phyloP scores from a whole-genome alignment of 1,139 yeast species.

The Geotrichum siamense region DNA sequence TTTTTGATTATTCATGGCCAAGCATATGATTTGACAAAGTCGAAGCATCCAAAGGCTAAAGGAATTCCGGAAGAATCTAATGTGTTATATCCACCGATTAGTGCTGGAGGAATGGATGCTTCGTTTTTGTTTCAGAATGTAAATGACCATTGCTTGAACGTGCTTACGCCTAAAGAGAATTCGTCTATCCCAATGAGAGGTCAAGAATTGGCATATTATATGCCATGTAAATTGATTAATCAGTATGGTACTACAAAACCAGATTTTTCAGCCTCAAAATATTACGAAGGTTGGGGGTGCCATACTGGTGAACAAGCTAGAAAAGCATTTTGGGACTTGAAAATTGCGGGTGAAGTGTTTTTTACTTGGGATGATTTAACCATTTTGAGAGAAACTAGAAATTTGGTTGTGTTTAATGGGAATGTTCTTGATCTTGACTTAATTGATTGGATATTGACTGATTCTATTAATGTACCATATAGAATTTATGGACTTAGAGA shows the following conservation, averaged over 20 bases:
- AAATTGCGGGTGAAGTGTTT: conserved; percentile 58
- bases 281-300: conserved; percentile 69
- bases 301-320: conserved; percentile 62
- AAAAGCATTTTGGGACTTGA: conserved; percentile 49
- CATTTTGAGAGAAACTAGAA: conserved; percentile 44
- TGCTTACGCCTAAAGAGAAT: conserved; percentile 38
- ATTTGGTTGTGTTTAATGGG: conserved; percentile 73
- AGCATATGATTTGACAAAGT: conserved; percentile 50
- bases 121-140: conserved; percentile 79
- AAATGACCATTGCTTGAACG: conserved; percentile 71
- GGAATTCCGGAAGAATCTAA: conserved; percentile 39
- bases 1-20: conserved; percentile 69
- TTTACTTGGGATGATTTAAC: conserved; percentile 75
- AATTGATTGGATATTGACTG: conserved; percentile 53
- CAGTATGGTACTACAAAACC: conserved; percentile 41
- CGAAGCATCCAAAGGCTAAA: conserved; percentile 20
- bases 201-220: conserved; percentile 74
- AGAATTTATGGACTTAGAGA: conserved; percentile 57
- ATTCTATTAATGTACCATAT: conserved; percentile 48
- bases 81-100: conserved; percentile 38
- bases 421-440: conserved; percentile 69
- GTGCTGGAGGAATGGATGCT: conserved; percentile 63
- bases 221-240: conserved; percentile 69
- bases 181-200: conserved; percentile 53
- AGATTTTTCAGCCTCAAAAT: conserved; percentile 26